Evolutionary conservation across 768 basidiomycete species (phyloP).

Genomic region (Mycena belliarum): DNA sequence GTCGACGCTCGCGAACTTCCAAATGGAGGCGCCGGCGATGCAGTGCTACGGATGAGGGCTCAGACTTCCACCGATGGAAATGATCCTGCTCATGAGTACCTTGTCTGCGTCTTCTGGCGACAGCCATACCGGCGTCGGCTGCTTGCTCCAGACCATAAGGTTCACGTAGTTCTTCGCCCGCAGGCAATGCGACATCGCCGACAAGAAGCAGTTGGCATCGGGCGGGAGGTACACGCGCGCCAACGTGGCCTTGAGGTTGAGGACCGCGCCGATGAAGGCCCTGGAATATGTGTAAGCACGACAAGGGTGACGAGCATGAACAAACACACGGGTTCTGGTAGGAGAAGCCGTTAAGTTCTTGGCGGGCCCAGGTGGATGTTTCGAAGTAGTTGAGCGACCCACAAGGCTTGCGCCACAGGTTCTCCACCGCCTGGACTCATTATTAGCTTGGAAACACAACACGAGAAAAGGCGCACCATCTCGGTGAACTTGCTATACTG

Average conservation of each 20-base stretch:
- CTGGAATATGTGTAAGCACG: background rate
- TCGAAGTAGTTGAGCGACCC: conserved; percentile 85
- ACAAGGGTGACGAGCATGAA: background rate
- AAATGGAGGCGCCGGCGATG: conserved; percentile 82
- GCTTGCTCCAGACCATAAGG: conserved; percentile 87
- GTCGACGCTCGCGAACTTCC: conserved; percentile 81
- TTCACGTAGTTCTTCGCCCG: conserved; percentile 85
- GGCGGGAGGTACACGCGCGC: conserved; percentile 85
- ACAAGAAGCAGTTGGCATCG: conserved; percentile 85
- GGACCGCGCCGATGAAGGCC: conserved; percentile 83
- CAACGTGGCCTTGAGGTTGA: conserved; percentile 69
- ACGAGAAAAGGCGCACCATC: conserved; percentile 54
- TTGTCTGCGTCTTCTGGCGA: conserved; percentile 72
- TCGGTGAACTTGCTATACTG: conserved; percentile 89
- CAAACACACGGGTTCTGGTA: conserved; percentile 68
- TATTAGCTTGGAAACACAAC: background rate
- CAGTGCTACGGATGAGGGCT: too few relatives aligned
- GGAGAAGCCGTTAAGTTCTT: conserved; percentile 88
- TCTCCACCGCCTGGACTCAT: conserved; percentile 55
- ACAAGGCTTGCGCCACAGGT: conserved; percentile 68
- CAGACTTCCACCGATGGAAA: too few relatives aligned
- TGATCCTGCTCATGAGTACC: conserved; percentile 42
- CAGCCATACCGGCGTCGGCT: conserved; percentile 78
- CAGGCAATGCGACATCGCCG: conserved; percentile 82
- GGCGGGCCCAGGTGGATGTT: conserved; percentile 84